phyloP scores from a whole-genome alignment of 2,329 filamentous ascomycete species.

The Fusarium denticulatum region DNA sequence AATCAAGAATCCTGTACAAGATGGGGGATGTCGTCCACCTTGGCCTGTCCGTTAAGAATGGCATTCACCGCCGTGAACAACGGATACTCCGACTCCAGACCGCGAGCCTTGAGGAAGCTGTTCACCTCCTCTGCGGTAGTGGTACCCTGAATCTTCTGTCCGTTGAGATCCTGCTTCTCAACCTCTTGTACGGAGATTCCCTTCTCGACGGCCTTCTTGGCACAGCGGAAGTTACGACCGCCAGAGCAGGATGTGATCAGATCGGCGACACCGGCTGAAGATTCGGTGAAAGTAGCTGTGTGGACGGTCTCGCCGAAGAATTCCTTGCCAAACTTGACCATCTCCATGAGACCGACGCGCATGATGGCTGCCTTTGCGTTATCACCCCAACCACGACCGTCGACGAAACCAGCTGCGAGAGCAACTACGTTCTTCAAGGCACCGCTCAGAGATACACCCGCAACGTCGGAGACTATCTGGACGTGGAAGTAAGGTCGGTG shows the following conservation, averaged over 20 bases:
- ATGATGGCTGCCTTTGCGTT: slow-evolving; percentile 99
- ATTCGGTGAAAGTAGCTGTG: slow-evolving; percentile 92
- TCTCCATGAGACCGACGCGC: slow-evolving; percentile 94
- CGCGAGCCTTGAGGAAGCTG: slow-evolving; percentile 82
- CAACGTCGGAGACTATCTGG: slow-evolving; percentile 92
- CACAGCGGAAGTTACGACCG: slow-evolving; percentile 93
- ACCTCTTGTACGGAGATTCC: slow-evolving; percentile 85
- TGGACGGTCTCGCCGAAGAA: slow-evolving; percentile 89
- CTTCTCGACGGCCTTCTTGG: slow-evolving; percentile 85
- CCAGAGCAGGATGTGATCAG: slow-evolving; percentile 93
- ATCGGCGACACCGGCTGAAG: slow-evolving; percentile 94
- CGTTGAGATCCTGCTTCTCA: slow-evolving; percentile 89
- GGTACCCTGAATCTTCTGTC: slow-evolving; percentile 96
- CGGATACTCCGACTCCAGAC: slow-evolving; percentile 84
- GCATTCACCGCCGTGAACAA: slow-evolving; percentile 89
- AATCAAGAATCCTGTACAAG: slow-evolving; percentile 61
- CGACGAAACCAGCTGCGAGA: slow-evolving; percentile 92
- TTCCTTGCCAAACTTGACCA: slow-evolving; percentile 93
- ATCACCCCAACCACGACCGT: slow-evolving; percentile 96
- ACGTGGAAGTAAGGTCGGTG: slow-evolving; percentile 98
- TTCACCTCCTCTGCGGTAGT: slow-evolving; percentile 92
- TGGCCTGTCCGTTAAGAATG: slow-evolving; percentile 79
- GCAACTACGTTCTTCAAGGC: slow-evolving; percentile 98
- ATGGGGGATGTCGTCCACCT: slow-evolving; percentile 82
- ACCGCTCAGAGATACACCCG: slow-evolving; percentile 92